Evolutionary conservation across 73 alveolate species (phyloP), one percentile per base, ranked within the genome.

Genomic region (Effrenium voratum): DNA sequence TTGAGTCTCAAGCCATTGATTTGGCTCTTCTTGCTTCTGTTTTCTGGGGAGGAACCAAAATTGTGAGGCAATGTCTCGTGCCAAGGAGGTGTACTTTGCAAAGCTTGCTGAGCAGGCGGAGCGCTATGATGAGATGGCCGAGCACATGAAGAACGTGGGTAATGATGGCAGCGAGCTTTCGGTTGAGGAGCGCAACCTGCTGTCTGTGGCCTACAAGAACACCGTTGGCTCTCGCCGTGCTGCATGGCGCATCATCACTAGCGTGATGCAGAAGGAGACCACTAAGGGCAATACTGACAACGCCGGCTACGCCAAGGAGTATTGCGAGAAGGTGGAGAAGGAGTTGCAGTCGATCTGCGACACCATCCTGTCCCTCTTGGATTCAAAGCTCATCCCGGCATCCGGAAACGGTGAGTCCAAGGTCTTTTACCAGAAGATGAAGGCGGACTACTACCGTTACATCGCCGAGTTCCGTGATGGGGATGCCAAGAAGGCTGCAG

Each of bases 361-460:
- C 84, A 44, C 66, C 76, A 90, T 90, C 70, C 96, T 90, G 38
- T 41, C 19, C 26, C 73, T 90, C 44, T 43, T 90, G 73, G 72
- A 44, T 41, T 6, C 26, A 41, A 34, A 73, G 63, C 96, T 90
- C 87, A 90, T 90, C 55, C 87, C 96, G 10, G 22, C 15, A 38
- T n/a, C 93, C 55, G 2, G n/a, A 15, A 6, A 15, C 32, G 93
- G 91, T 55, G 99, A 99, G 77, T 96, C 99, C 63, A 99, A 99
- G 83, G 99, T 99, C 52, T 99, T 99, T 99, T 99, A 98, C 99
- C 98, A 99, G 36, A 99, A 99, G 99, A 99, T 99, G 99, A 50
- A n/a, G n/a, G n/a, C n/a, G n/a, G n/a, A n/a, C n/a, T n/a, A n/a
- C n/a, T n/a, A n/a, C n/a, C n/a, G n/a, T n/a, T 92, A 92, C 93